Base-by-base conservation (phyloP, 345 rosid genomes). In the Pugionium dolabratum region DNA sequence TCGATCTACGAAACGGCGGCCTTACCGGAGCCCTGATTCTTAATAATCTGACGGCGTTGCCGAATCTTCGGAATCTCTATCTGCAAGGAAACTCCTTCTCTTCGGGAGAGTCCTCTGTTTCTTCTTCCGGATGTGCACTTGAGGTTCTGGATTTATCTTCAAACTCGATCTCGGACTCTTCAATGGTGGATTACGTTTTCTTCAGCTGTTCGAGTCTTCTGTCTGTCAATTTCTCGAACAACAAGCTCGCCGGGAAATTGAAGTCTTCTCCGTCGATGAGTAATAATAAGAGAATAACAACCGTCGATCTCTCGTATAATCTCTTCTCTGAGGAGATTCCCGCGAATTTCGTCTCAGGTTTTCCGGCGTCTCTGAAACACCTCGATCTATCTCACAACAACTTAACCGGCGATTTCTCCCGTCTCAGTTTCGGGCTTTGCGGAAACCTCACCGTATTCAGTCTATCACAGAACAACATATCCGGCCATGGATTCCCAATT, bases 341-440 rank as follows among this genome's bases (percentile, higher is more conserved):
- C 6, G 34, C 72, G 9, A 70, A 9, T 18, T 84, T 87, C 41
- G 29, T 78, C 6, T 73, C 79, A 4, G 78, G 71, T 64, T 79
- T 83, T 8, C 78, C 81, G 41, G 60, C 56, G 9, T 79, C 89
- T 48, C 75, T 90, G 59, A 75, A 73, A 70, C 73, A 75, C 66
- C 76, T 91, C 29, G 94, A 88, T 78, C 84, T 91, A 6, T 78
- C 96, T 10, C 74, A 65, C 71, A 89, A 89, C 82, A 92, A 92
- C 54, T 81, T 92, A 46, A 83, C 98, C 42, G 83, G 83, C 32
- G 79, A 54, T 5, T 75, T 92, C 67, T 81, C 91, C 2, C 62
- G 30, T 46, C 45, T 92, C 7, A 76, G 75, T 46, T 87, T 92
- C 37, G 88, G 91, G 47, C 46, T n/a, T 42, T 92, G 96, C 66